Evolutionary conservation across 768 basidiomycete genomes (phyloP).

Genomic region (Calocybe gangraenosa): DNA sequence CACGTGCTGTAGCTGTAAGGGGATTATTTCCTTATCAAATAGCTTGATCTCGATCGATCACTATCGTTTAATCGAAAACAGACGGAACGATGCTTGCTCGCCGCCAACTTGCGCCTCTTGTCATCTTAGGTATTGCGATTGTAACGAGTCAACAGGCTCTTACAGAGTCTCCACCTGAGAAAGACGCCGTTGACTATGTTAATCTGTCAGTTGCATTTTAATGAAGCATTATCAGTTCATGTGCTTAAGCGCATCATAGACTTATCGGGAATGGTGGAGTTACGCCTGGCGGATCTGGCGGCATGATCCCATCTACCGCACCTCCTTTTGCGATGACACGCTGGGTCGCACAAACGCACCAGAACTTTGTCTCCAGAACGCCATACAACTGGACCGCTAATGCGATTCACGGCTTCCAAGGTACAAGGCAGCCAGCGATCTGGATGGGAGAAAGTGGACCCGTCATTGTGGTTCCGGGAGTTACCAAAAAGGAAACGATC

Average conservation of each 20-base stretch:
- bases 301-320: slow-evolving; percentile 72
- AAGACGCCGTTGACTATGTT: slow-evolving; percentile 25
- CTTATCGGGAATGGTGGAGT: slow-evolving; percentile 73
- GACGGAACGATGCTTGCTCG: too few species aligned
- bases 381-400: slow-evolving; percentile 64
- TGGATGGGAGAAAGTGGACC: slow-evolving; percentile 85
- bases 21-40: too few species aligned
- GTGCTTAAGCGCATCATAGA: slow-evolving; percentile 14
- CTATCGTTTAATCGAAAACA: too few species aligned
- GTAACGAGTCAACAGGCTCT: background rate
- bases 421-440: slow-evolving; percentile 80
- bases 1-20: too few species aligned
- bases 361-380: slow-evolving; percentile 70
- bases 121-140: background rate
- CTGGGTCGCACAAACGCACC: slow-evolving; percentile 78
- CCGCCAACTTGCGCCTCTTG: background rate
- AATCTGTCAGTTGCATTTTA: slow-evolving; percentile 20
- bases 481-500: slow-evolving; percentile 22
- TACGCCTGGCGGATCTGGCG: slow-evolving; percentile 65
- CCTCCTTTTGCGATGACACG: slow-evolving; percentile 86
- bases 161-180: background rate
- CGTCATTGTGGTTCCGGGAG: slow-evolving; percentile 57
- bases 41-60: too few species aligned
- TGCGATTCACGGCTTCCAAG: slow-evolving; percentile 69
- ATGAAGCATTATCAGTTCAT: background rate